phyloP scores from a whole-genome alignment of 2,329 filamentous ascomycete genomes.

The Curvularia sp. region DNA sequence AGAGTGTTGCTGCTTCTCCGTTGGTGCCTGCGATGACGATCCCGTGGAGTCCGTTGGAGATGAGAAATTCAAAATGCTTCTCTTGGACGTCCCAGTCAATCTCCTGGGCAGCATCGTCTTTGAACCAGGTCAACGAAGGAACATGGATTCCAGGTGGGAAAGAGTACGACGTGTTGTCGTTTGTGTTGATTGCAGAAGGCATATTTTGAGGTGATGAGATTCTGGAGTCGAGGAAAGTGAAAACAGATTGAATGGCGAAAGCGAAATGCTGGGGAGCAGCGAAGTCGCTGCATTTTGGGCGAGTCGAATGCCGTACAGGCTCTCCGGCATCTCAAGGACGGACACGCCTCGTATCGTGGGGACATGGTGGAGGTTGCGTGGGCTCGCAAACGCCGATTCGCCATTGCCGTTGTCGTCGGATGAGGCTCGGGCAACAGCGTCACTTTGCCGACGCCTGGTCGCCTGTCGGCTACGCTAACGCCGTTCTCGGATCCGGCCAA shows the following conservation, averaged over 20 bases:
- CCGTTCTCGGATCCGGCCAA: slow-evolving; percentile 12
- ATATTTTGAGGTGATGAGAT: slow-evolving; percentile 20
- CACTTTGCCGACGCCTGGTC: neutral
- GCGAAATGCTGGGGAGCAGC: neutral
- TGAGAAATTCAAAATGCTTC: slow-evolving; percentile 62
- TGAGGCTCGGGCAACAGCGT: neutral
- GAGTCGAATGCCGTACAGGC: neutral
- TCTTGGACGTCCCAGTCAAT: slow-evolving; percentile 64
- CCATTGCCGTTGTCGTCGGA: slow-evolving; percentile 8
- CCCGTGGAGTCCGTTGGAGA: slow-evolving; percentile 61
- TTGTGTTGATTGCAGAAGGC: slow-evolving; percentile 42
- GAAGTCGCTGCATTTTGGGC: neutral
- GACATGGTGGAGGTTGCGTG: neutral
- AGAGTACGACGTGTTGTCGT: slow-evolving; percentile 41
- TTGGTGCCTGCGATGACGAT: slow-evolving; percentile 56
- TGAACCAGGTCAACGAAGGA: slow-evolving; percentile 65
- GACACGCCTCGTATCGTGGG: neutral
- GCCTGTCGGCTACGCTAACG: slow-evolving; percentile 13
- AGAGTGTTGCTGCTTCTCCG: slow-evolving; percentile 55
- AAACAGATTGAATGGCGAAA: neutral
- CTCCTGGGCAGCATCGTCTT: slow-evolving; percentile 56
- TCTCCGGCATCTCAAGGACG: neutral
- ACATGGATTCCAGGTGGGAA: slow-evolving; percentile 63
- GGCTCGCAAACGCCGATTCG: slow-evolving; percentile 17
- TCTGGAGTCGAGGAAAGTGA: neutral